Evolutionary conservation across 2,329 filamentous ascomycete species (phyloP).

Genomic region (Trichoderma simmonsii): DNA sequence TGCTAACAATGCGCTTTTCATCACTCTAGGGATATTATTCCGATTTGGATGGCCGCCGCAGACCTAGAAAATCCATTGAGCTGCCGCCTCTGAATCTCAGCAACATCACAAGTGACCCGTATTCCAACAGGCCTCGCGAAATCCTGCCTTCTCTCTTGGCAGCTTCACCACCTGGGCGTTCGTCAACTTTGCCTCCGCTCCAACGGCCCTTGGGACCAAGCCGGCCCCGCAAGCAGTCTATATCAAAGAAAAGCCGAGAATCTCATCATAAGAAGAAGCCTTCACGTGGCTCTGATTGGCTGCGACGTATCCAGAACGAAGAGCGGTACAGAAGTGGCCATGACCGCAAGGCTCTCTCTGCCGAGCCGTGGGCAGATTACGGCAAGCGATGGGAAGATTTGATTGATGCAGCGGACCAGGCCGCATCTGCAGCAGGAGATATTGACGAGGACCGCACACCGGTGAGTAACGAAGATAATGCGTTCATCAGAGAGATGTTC

Average conservation of each 20-base stretch:
- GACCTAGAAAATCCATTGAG: conserved; percentile 66
- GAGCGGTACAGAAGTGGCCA: conserved; percentile 65
- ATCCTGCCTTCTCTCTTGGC: conserved; percentile 78
- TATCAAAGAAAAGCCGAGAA: conserved; percentile 74
- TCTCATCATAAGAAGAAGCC: conserved; percentile 69
- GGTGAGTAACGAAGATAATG: conserved; percentile 51
- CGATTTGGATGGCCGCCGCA: conserved; percentile 63
- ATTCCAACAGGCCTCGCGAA: conserved; percentile 64
- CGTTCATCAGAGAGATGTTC: background rate
- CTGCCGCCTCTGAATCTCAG: conserved; percentile 64
- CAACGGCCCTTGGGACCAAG: conserved; percentile 69
- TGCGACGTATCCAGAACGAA: conserved; percentile 56
- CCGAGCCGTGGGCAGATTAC: conserved; percentile 76
- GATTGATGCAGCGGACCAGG: conserved; percentile 74
- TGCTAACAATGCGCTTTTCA: background rate
- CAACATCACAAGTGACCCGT: conserved; percentile 70
- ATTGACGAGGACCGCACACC: conserved; percentile 88
- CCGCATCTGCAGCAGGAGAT: conserved; percentile 84
- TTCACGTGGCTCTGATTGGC: conserved; percentile 65
- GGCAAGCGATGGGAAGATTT: conserved; percentile 95
- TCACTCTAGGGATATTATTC: conserved; percentile 61
- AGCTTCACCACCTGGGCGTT: conserved; percentile 80
- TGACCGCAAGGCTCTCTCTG: conserved; percentile 79
- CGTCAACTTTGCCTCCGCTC: conserved; percentile 81
- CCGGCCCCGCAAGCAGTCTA: conserved; percentile 79